A percentile compares a stretch with the other conserved stretches of the same genome.
These are phyloP conservation scores for Vicia sativa DNA, from an alignment of 306 rosid genomes.

Conservation along the genomic window DNA sequence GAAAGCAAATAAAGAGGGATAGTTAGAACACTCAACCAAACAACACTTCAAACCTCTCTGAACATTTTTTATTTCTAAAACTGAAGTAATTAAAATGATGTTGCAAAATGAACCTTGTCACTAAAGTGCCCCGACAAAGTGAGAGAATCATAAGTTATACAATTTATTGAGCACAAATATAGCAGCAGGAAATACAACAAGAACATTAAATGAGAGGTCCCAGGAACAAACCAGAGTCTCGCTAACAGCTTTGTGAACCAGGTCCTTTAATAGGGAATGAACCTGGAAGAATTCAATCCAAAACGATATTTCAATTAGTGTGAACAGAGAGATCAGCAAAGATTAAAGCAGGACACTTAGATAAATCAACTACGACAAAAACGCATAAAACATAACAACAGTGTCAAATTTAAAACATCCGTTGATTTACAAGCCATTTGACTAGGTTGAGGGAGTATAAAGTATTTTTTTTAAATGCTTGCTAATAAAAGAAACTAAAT, in stretches of 20 bases:
- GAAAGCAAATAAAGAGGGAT: conserved; percentile 20
- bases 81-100: conserved; percentile 24
- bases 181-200: conserved; percentile 18
- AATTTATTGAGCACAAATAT: conserved; percentile 19
- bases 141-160: not conserved
- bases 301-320: conserved; percentile 29
- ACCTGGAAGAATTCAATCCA: conserved; percentile 59
- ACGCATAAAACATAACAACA: conserved; percentile 3
- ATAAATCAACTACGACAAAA: conserved; percentile 18
- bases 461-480: not conserved
- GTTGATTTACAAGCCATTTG: not conserved
- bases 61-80: conserved; percentile 5
- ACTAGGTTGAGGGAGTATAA: not conserved
- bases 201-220: conserved; percentile 20
- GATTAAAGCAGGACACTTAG: not conserved
- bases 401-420: conserved; percentile 2
- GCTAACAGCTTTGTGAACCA: conserved; percentile 80
- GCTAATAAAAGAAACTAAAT: conserved; percentile 14
- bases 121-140: not conserved
- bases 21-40: too few relatives aligned
- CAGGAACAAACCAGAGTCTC: conserved; percentile 78
- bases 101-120: conserved; percentile 5
- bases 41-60: not conserved
- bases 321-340: conserved; percentile 17
- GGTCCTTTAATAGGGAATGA: conserved; percentile 77